These are phyloP conservation scores for Plasmodium vinckei DNA, from an alignment of 169 alveolate species.

Conservation along the genomic window DNA sequence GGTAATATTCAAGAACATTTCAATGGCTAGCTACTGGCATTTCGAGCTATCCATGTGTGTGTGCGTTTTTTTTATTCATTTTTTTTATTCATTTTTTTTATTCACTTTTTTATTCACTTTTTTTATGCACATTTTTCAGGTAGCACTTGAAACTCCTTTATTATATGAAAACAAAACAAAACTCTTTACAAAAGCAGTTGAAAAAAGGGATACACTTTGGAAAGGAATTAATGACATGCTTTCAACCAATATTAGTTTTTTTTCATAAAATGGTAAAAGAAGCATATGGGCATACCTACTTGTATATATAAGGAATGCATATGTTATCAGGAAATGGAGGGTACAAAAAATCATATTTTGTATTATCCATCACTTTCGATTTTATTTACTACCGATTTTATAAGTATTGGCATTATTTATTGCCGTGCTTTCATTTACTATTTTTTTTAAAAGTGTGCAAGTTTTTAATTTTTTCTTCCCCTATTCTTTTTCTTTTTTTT, in stretches of 20 bases:
- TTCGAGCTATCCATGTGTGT: neutral
- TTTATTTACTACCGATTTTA: too few relatives aligned
- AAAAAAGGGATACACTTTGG: constrained; percentile 65
- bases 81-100: too few relatives aligned
- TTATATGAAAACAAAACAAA: constrained; percentile 61
- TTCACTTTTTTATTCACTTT: neutral
- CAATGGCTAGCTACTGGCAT: too few relatives aligned
- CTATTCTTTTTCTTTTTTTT: too few relatives aligned
- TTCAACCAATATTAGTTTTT: constrained; percentile 44
- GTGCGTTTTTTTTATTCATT: neutral
- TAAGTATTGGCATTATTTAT: too few relatives aligned
- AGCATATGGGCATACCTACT: neutral
- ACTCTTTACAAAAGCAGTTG: constrained; percentile 51
- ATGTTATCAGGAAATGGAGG: neutral
- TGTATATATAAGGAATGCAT: neutral
- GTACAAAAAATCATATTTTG: too few relatives aligned
- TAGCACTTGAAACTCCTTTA: constrained; percentile 54
- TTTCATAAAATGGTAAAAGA: constrained; percentile 1
- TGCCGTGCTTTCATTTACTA: too few relatives aligned
- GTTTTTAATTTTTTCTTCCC: too few relatives aligned
- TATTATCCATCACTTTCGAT: too few relatives aligned
- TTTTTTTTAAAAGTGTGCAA: too few relatives aligned
- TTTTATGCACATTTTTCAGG: constrained; percentile 10
- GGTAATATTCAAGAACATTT: constrained; percentile 29
- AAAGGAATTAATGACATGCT: constrained; percentile 62